Percentiles rank a stretch among this genome's conserved stretches.
Conservation (phyloP, 1,284 basidiomycete species). For the Pterulicium gracile region DNA sequence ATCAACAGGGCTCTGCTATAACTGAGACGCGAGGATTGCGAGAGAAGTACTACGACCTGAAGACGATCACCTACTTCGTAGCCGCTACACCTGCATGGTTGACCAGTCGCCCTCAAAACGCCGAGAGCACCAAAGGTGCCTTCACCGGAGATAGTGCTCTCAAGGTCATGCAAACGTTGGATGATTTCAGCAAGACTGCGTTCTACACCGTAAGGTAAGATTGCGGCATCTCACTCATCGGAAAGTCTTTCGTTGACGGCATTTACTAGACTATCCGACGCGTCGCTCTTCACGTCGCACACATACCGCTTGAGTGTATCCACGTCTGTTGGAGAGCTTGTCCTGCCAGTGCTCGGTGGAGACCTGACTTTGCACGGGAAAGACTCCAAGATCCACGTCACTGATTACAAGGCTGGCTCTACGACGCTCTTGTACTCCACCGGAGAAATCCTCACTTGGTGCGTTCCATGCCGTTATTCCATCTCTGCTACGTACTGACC, state of each 20-base stretch:
- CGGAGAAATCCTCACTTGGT: slow-evolving; percentile 38
- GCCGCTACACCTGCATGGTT: slow-evolving; percentile 35
- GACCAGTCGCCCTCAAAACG: slow-evolving; percentile 31
- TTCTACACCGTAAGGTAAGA: slow-evolving; percentile 35
- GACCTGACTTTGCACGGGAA: slow-evolving; percentile 29
- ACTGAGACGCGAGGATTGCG: slow-evolving; percentile 36
- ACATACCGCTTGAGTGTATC: slow-evolving; percentile 27
- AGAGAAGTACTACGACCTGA: slow-evolving; percentile 40
- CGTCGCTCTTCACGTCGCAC: slow-evolving; percentile 23
- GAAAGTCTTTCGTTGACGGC: not conserved
- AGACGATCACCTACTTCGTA: slow-evolving; percentile 35
- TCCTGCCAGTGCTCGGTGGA: slow-evolving; percentile 30
- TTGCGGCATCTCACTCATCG: not conserved
- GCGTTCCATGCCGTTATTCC: not conserved
- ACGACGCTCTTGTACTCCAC: slow-evolving; percentile 36
- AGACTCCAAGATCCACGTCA: slow-evolving; percentile 40
- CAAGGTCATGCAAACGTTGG: slow-evolving; percentile 34
- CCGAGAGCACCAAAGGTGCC: slow-evolving; percentile 24
- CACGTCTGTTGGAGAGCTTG: slow-evolving; percentile 31
- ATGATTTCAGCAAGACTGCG: slow-evolving; percentile 31
- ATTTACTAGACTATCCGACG: slow-evolving; percentile 24
- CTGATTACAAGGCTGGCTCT: slow-evolving; percentile 35
- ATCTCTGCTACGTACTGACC: not conserved
- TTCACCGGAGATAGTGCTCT: slow-evolving; percentile 34
- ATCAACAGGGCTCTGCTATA: slow-evolving; percentile 30